Evolutionary conservation across 2,329 filamentous ascomycete species (phyloP), one percentile per base, ranked within the genome.

Genomic region (Teratosphaeriaceae sp.): DNA sequence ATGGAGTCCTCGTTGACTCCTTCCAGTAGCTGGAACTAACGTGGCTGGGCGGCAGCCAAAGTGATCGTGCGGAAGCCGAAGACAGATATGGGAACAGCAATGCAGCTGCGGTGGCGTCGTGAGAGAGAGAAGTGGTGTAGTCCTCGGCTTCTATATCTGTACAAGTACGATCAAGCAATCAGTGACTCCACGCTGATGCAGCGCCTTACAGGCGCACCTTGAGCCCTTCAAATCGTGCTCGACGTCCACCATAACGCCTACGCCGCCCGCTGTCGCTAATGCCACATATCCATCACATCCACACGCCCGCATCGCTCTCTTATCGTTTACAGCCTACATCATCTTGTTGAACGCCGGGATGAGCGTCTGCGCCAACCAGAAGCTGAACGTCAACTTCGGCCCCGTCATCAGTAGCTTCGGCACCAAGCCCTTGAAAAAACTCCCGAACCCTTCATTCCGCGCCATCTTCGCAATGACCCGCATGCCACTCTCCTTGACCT

Each of bases 321-420:
- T 30, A 30, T 15, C 35, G 8, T 23, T 21, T 11, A 6, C 16
- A 4, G n/a, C n/a, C 18, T 34, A 41, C 38, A 41, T 41, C 46
- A 81, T 64, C 66, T 80, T 79, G 60, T 79, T 86, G 67, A 97
- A 97, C 29, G 88, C 84, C 40, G 92, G 92, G 63, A 98, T 98
- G 59, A 98, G 75, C 22, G 92, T 97, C 75, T 98, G 92, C 45
- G 92, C 92, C 63, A 98, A 80, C 92, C 92, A 98, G 82, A 98
- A 98, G 48, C 89, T 96, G 75, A 98, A 98, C 50, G 97, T 92
- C 48, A 98, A 78, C 79, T 98, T 98, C 51, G 92, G 92, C 19
- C 92, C 94, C 13, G 92, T 98, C 92, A 98, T 98, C 61, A 98
- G 78, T 52, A 98, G 80, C 84, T 98, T 98, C 50, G 92, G 92